A percentile compares a stretch with the other conserved stretches of the same genome.
phyloP scores from a whole-genome alignment of 2,329 filamentous ascomycete genomes.

The Hypoxylon sp. region DNA sequence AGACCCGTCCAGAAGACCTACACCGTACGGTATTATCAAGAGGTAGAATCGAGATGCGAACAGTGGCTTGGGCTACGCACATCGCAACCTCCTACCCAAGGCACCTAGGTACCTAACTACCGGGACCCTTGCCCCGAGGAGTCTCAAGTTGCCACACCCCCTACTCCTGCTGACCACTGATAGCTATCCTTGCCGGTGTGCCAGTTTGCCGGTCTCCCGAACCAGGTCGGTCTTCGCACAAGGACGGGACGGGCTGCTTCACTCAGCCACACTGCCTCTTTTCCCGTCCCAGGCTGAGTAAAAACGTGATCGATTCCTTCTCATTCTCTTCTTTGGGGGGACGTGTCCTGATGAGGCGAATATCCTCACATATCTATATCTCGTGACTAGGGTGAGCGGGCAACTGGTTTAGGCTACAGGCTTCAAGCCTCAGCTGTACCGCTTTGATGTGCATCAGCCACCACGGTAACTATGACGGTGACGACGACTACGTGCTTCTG shows the following conservation, averaged over 20 bases:
- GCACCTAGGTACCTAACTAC: too few relatives aligned
- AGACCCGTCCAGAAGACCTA: neutral
- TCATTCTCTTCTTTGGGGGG: too few relatives aligned
- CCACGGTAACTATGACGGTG: neutral
- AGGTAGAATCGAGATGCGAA: neutral
- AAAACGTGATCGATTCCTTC: neutral
- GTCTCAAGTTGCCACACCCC: neutral
- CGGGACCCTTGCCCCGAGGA: neutral
- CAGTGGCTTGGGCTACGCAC: neutral
- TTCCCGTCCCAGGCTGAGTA: neutral
- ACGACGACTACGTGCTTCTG: neutral
- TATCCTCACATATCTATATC: neutral
- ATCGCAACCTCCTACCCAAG: too few relatives aligned
- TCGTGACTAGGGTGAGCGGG: neutral
- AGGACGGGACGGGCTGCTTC: neutral
- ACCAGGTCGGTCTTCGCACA: neutral
- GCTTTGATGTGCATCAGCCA: conserved; percentile 18
- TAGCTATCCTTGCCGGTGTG: neutral
- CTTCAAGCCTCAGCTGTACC: neutral
- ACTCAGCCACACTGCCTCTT: conserved; percentile 7
- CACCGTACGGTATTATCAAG: neutral
- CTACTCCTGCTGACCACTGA: neutral
- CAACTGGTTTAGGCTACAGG: neutral
- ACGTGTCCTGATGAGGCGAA: too few relatives aligned
- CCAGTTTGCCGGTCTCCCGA: neutral